Percentiles rank a stretch among this genome's conserved stretches.
Evolutionary conservation across 1,284 basidiomycete species (phyloP).

Genomic region (Puccinia polysora): DNA sequence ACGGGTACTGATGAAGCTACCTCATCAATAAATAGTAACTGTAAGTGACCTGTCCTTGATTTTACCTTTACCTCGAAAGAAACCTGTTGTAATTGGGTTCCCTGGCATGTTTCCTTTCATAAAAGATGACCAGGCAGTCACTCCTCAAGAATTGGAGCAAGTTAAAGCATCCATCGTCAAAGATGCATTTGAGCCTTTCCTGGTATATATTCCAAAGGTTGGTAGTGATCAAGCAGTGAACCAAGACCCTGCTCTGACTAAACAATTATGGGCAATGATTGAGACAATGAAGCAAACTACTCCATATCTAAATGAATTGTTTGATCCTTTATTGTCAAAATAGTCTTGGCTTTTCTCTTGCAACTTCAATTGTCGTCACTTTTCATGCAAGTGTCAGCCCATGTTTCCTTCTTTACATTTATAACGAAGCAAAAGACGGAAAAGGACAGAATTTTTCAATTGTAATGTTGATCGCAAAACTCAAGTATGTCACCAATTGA

Average conservation of each 20-base stretch:
- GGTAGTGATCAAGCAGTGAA: neutral
- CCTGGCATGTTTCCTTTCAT: neutral
- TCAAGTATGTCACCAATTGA: too few species aligned
- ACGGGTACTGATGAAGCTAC: neutral
- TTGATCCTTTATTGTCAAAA: constrained; percentile 17
- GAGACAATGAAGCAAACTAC: neutral
- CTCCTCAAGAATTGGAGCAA: neutral
- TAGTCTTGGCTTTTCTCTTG: too few species aligned
- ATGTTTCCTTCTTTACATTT: too few species aligned
- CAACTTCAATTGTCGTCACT: too few species aligned
- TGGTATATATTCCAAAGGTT: neutral
- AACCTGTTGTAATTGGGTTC: neutral
- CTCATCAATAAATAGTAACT: neutral
- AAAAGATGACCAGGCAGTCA: neutral
- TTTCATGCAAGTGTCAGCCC: too few species aligned
- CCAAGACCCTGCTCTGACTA: neutral
- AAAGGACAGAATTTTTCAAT: too few species aligned
- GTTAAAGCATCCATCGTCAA: neutral
- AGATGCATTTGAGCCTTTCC: neutral
- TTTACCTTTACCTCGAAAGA: neutral
- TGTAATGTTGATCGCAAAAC: too few species aligned
- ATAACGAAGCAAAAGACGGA: too few species aligned
- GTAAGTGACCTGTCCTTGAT: neutral
- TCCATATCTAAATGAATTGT: constrained; percentile 1
- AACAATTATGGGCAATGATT: constrained; percentile 1